Base-by-base conservation (phyloP, 2,329 filamentous ascomycete genomes). In the Graphilbum sp. region DNA sequence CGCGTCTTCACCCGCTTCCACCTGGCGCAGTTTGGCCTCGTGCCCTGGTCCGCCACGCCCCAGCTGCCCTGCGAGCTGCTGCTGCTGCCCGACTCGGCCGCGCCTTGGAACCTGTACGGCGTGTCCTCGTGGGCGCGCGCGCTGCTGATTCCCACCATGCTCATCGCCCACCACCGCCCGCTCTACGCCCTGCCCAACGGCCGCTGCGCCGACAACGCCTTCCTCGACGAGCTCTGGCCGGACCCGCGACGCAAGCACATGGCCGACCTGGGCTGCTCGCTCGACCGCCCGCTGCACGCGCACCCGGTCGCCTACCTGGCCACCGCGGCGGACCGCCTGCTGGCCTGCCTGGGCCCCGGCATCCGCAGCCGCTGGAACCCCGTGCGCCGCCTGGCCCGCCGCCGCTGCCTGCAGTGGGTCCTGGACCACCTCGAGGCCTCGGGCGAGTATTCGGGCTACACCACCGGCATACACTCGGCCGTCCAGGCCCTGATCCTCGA, bases 31-130 rank as follows among this genome's bases (percentile, higher is more conserved):
- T 41, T 59, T 34, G 56, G 56, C 9, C 41, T 59, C 3, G 47
- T 56, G 20, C 52, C 54, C 2, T 59, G 55, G 55, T 33, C 41
- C 5, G 46, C 49, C 1, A 43, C 57, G 1, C 55, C 55, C 2
- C 38, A 56, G 35, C 27, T 58, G 2, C 54, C 55, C 0, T 42
- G 48, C 2, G 56, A 59, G 39, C 36, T 59, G 0, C 53, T 59
- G 12, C 38, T 57, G 2, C 24, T 56, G 17, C 54, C 56, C 0
- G 16, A 46, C 2, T 40, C 31, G 8, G 12, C 12, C 12, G 35
- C 36, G 8, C 51, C 51, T 0, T 41, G 57, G 32, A 57, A 47
- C 34, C 50, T 59, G 12, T 58, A 55, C 36, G 41, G 30, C 1
- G 32, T 56, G 9, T 41, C 51, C 4, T 54, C 46, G 11, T 52